Conservation (phyloP, 2,329 filamentous ascomycete species). For the Aureobasidium sp. region DNA sequence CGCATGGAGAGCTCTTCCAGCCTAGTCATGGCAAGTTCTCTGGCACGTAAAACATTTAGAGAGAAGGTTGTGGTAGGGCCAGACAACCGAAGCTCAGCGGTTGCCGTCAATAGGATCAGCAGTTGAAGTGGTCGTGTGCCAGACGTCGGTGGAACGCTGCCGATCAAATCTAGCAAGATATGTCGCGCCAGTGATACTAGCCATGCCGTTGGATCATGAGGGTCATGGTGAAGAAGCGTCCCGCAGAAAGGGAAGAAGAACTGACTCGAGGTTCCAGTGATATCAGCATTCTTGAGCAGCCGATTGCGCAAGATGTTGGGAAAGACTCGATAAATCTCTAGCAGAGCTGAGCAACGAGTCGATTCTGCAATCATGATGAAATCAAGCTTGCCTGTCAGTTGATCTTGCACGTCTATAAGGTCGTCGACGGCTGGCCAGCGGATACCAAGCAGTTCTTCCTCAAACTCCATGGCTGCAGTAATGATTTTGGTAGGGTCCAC, state of each 20-base stretch:
- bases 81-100: conserved; percentile 44
- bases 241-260: conserved; percentile 3
- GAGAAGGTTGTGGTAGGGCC: neutral
- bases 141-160: conserved; percentile 46
- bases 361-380: conserved; percentile 49
- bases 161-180: conserved; percentile 42
- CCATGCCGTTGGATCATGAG: conserved; percentile 28
- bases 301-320: conserved; percentile 31
- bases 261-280: neutral
- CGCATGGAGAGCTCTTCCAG: conserved; percentile 38
- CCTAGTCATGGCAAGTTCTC: conserved; percentile 43
- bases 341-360: conserved; percentile 46
- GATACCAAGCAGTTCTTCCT: conserved; percentile 43
- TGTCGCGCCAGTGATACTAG: conserved; percentile 48
- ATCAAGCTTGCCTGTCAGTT: conserved; percentile 47
- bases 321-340: conserved; percentile 51
- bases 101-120: conserved; percentile 47
- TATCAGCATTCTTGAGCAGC: conserved; percentile 19
- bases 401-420: conserved; percentile 46
- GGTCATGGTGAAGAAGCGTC: conserved; percentile 16
- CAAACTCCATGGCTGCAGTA: conserved; percentile 35
- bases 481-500: conserved; percentile 20
- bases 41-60: conserved; percentile 35
- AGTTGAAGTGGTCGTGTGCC: conserved; percentile 50
- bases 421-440: conserved; percentile 43